Base-by-base conservation (phyloP, 2,329 filamentous ascomycete genomes). In the Xylaria sp. region DNA sequence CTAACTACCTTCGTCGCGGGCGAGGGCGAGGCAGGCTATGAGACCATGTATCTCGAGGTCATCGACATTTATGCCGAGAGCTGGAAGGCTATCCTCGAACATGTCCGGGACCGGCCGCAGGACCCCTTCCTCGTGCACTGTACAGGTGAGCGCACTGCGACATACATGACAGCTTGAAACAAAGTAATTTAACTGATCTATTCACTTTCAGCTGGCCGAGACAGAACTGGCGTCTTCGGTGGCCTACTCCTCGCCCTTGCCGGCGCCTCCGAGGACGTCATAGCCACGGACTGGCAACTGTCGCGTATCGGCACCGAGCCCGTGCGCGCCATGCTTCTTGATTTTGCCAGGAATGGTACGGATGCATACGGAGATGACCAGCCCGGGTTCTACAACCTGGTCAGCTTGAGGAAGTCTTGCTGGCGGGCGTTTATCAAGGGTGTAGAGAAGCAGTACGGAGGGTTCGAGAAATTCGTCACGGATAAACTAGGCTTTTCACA, bases 41-140 rank as follows among this genome's bases (percentile, higher is more conserved):
- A 77, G 51, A 73, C 74, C 18, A 85, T 86, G 82, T 86, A 88
- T 70, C 69, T 86, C 67, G 80, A 82, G 61, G 80, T 87, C 53
- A 71, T 85, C 57, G 73, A 79, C 9, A 76, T 79, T 18, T 86
- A 87, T 73, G 72, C 65, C 61, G 79, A 79, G 6, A 80, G 78
- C 23, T 82, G 86, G 71, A 79, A 75, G 47, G 80, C 79, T 6
- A 78, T 88, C 5, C 78, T 88, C 29, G 80, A 84, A 73, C 82
- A 84, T 66, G 78, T 87, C 10, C 78, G 83, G 59, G 85, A 87
- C 69, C 77, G 79, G 12, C 81, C 82, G 8, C 66, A 74, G 0
- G 81, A 85, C 73, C 80, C 82, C 18, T 81, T 87, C 67, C 69
- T 88, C 57, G 83, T 88, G 48, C 86, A 88, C 74, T 88, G 86